These are phyloP conservation scores for Antrodiella citrinella DNA, from an alignment of 768 basidiomycete genomes.

Conservation along the genomic window DNA sequence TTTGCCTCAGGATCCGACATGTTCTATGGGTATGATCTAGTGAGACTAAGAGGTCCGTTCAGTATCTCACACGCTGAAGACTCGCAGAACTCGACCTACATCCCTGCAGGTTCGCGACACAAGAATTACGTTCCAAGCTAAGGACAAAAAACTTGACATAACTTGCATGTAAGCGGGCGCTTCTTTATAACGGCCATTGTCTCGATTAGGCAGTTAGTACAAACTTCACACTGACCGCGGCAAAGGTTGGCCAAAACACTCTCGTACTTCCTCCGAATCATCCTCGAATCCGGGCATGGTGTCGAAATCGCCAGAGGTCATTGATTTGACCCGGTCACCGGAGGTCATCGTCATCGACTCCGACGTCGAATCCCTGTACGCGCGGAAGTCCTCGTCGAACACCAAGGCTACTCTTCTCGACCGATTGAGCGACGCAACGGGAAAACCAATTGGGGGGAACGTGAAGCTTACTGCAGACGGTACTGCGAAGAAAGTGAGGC, in stretches of 20 bases:
- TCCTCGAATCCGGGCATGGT: background rate
- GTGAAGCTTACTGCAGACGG: background rate
- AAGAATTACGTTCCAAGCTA: no score
- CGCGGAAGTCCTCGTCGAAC: no score
- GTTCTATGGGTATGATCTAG: no score
- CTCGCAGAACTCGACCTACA: no score
- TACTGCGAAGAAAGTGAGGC: slow-evolving; percentile 11
- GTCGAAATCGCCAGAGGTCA: slow-evolving; percentile 11
- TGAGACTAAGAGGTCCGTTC: no score
- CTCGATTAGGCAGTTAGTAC: background rate
- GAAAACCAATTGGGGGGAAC: background rate
- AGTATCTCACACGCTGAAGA: no score
- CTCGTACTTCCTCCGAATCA: background rate
- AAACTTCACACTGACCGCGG: background rate
- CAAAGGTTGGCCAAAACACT: background rate
- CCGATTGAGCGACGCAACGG: background rate
- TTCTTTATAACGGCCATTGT: no score
- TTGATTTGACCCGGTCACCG: slow-evolving; percentile 17
- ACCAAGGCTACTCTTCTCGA: no score
- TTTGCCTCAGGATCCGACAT: background rate
- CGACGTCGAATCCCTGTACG: slow-evolving; percentile 5
- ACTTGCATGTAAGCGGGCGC: no score
- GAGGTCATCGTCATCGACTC: slow-evolving; percentile 18
- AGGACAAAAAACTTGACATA: no score
- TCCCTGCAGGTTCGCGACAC: no score